Conservation (phyloP, 2,329 filamentous ascomycete species). For the Rutstroemia sydowiana region DNA sequence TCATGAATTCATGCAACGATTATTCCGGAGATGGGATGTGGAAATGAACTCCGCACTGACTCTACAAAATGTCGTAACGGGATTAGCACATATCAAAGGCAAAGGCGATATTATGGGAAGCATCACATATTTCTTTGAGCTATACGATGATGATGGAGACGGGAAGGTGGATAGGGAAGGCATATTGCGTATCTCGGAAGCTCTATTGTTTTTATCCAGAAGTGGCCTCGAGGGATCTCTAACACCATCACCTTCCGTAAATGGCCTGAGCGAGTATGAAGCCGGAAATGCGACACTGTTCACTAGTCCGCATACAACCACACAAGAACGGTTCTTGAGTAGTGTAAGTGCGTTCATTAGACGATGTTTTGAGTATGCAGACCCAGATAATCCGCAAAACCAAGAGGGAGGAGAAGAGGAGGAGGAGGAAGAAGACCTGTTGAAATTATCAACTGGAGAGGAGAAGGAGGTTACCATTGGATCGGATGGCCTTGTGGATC, state of each 20-base stretch:
- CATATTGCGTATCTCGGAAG: constrained; percentile 89
- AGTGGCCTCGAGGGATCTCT: constrained; percentile 73
- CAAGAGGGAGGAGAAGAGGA: neutral
- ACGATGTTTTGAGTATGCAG: constrained; percentile 95
- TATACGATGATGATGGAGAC: constrained; percentile 89
- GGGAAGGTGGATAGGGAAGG: constrained; percentile 92
- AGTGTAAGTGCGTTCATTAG: constrained; percentile 95
- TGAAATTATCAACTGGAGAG: constrained; percentile 21
- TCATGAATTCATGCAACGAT: constrained; percentile 84
- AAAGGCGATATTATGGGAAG: constrained; percentile 95
- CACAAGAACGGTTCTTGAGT: constrained; percentile 82
- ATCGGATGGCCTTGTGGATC: constrained; percentile 27
- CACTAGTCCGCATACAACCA: constrained; percentile 42
- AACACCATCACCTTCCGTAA: constrained; percentile 54
- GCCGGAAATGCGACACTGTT: constrained; percentile 30
- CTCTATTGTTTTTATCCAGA: constrained; percentile 83
- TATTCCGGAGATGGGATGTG: constrained; percentile 85
- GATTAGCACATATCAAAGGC: constrained; percentile 85
- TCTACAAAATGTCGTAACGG: constrained; percentile 85
- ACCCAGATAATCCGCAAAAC: constrained; percentile 72
- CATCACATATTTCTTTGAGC: constrained; percentile 95
- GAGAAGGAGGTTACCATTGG: constrained; percentile 29
- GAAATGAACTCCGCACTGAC: constrained; percentile 71
- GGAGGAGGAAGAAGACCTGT: neutral
- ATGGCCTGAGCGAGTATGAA: constrained; percentile 42